phyloP scores from a whole-genome alignment of 805 yeast species.

The Jamesozyma piceae region DNA sequence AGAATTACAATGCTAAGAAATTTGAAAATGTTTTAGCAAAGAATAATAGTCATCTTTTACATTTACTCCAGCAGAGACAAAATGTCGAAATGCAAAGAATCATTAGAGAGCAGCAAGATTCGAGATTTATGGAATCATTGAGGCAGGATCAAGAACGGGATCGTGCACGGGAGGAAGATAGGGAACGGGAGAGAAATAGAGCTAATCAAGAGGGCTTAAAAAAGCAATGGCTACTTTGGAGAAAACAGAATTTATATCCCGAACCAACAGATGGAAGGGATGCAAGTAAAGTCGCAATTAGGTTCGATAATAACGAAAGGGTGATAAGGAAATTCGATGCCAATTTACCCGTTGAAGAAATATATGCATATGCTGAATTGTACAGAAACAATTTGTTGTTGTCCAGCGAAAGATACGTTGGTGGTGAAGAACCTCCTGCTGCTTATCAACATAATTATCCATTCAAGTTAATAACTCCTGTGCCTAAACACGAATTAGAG shows the following conservation, averaged over 20 bases:
- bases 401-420: constrained; percentile 11
- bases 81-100: constrained; percentile 48
- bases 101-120: constrained; percentile 64
- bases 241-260: constrained; percentile 28
- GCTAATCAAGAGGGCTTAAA: constrained; percentile 17
- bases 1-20: constrained; percentile 10
- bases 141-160: constrained; percentile 54
- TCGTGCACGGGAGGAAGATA: constrained; percentile 19
- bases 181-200: constrained; percentile 26
- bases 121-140: constrained; percentile 64
- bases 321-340: constrained; percentile 41
- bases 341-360: constrained; percentile 43
- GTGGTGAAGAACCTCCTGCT: constrained; percentile 26
- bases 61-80: constrained; percentile 54
- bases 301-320: constrained; percentile 56
- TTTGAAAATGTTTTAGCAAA: constrained; percentile 18
- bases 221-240: constrained; percentile 43
- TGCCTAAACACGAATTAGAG: constrained; percentile 44
- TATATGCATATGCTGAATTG: constrained; percentile 65
- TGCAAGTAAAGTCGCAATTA: constrained; percentile 58
- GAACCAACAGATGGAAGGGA: constrained; percentile 25
- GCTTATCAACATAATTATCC: constrained; percentile 38
- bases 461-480: constrained; percentile 46
- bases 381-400: constrained; percentile 24
- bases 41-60: constrained; percentile 33